These are phyloP conservation scores for Pinus albicaulis DNA, from an alignment of 75 land plant genomes.

Conservation along the genomic window DNA sequence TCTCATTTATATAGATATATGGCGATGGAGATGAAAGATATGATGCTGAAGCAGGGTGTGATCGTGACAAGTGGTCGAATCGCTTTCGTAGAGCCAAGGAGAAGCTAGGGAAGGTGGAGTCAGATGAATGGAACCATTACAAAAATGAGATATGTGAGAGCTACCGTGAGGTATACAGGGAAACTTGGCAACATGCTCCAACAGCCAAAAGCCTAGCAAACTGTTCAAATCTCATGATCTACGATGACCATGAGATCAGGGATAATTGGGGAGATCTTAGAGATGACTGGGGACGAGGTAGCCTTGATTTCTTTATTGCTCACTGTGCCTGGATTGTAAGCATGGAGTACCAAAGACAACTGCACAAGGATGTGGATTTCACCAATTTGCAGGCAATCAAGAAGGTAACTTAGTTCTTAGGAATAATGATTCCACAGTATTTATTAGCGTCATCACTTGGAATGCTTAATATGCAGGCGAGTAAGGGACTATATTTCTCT, in stretches of 20 bases:
- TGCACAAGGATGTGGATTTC: conserved; percentile 39
- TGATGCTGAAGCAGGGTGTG: conserved; percentile 31
- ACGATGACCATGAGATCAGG: conserved; percentile 49
- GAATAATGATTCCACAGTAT: not conserved
- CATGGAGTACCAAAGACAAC: conserved; percentile 48
- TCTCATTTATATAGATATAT: conserved; percentile 27
- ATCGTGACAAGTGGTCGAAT: conserved; percentile 36
- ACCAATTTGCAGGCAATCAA: conserved; percentile 21
- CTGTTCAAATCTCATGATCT: conserved; percentile 48
- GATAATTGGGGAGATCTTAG: conserved; percentile 48
- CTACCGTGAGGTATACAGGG: conserved; percentile 51
- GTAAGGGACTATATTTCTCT: too few species aligned
- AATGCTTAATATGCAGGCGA: too few species aligned
- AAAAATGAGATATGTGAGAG: conserved; percentile 32
- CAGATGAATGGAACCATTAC: conserved; percentile 22
- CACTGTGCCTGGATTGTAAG: conserved; percentile 47
- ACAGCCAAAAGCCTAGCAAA: conserved; percentile 50
- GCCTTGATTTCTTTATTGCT: conserved; percentile 36
- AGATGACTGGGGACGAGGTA: conserved; percentile 22
- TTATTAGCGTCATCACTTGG: too few species aligned
- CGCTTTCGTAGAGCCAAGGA: conserved; percentile 28
- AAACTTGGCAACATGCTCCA: conserved; percentile 44
- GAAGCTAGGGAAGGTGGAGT: conserved; percentile 10
- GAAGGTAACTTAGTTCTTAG: conserved; percentile 23
- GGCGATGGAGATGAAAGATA: conserved; percentile 42